These are phyloP conservation scores for Cordyceps fumosorosea DNA, from an alignment of 2,329 filamentous ascomycete genomes.

Conservation along the genomic window DNA sequence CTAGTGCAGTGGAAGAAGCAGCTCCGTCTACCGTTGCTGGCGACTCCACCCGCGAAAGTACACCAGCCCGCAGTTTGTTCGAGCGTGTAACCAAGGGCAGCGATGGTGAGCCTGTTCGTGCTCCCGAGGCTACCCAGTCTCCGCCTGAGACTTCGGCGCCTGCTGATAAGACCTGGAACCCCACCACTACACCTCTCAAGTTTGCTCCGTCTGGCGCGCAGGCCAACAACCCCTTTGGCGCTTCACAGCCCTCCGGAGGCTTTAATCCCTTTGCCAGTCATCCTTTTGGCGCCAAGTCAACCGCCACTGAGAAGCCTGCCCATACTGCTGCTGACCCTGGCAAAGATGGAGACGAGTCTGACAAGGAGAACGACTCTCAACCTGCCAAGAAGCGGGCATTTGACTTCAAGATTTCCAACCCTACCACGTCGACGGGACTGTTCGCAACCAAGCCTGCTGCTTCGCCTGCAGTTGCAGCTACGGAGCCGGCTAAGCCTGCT, in stretches of 20 bases:
- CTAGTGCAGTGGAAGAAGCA: conserved; percentile 37
- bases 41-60: conserved; percentile 33
- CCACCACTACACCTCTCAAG: conserved; percentile 48
- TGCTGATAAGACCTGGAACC: conserved; percentile 35
- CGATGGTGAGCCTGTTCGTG: conserved; percentile 43
- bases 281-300: conserved; percentile 30
- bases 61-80: conserved; percentile 45
- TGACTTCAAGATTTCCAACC: conserved; percentile 26
- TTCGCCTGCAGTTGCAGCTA: conserved; percentile 22
- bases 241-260: conserved; percentile 11
- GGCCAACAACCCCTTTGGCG: conserved; percentile 27
- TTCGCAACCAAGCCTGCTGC: conserved; percentile 28
- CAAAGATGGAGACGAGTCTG: conserved; percentile 34
- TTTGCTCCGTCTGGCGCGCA: conserved; percentile 35
- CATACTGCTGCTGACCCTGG: conserved; percentile 21
- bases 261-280: conserved; percentile 15
- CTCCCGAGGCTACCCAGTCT: conserved; percentile 20
- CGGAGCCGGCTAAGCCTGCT: conserved; percentile 22
- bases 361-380: conserved; percentile 38
- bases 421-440: conserved; percentile 15
- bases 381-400: conserved; percentile 28
- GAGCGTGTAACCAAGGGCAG: conserved; percentile 46
- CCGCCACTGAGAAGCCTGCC: conserved; percentile 18
- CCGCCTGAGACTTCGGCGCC: conserved; percentile 21
- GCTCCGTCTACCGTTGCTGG: conserved; percentile 20